A percentile compares a stretch with the other conserved stretches of the same genome.
Evolutionary conservation across 345 rosid genomes (phyloP).

Genomic region (Eucalyptus regnans): DNA sequence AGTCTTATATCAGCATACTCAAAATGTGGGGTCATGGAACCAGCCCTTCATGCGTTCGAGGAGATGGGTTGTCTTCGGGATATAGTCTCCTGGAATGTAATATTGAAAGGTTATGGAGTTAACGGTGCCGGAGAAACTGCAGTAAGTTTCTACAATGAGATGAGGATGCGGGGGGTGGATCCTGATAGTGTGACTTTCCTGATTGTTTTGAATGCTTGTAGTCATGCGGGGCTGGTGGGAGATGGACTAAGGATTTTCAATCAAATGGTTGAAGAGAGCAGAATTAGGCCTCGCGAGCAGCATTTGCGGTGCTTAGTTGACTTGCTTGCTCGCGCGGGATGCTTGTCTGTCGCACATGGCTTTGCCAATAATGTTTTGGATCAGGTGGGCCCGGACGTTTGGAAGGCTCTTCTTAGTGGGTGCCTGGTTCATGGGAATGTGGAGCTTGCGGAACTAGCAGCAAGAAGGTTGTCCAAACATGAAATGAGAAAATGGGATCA

Average conservation of each 20-base stretch:
- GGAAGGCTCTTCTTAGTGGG: conserved; percentile 30
- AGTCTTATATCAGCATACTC: conserved; percentile 37
- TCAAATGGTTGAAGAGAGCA: conserved; percentile 13
- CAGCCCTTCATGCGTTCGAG: conserved; percentile 8
- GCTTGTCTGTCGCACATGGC: conserved; percentile 17
- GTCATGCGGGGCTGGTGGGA: conserved; percentile 23
- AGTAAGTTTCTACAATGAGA: conserved; percentile 15
- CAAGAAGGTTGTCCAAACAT: conserved; percentile 7
- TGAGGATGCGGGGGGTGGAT: conserved; percentile 15
- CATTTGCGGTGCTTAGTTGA: conserved; percentile 25
- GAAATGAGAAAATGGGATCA: conserved; percentile 4
- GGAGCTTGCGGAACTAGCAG: conserved; percentile 22
- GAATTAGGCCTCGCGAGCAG: conserved; percentile 15
- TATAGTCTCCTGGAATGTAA: conserved; percentile 36
- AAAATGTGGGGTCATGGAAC: conserved; percentile 22
- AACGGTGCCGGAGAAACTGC: conserved; percentile 24
- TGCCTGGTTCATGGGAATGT: conserved; percentile 22
- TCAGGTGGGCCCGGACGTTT: conserved; percentile 10
- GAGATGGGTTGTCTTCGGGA: conserved; percentile 23
- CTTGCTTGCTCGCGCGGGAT: conserved; percentile 27
- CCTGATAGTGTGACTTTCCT: conserved; percentile 24
- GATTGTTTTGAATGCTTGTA: conserved; percentile 25
- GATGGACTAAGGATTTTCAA: conserved; percentile 28
- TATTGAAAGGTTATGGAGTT: conserved; percentile 23
- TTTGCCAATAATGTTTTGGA: conserved; percentile 1